Conservation (phyloP, 495 filamentous ascomycete genomes). For the Aspergillus cavernicola region DNA sequence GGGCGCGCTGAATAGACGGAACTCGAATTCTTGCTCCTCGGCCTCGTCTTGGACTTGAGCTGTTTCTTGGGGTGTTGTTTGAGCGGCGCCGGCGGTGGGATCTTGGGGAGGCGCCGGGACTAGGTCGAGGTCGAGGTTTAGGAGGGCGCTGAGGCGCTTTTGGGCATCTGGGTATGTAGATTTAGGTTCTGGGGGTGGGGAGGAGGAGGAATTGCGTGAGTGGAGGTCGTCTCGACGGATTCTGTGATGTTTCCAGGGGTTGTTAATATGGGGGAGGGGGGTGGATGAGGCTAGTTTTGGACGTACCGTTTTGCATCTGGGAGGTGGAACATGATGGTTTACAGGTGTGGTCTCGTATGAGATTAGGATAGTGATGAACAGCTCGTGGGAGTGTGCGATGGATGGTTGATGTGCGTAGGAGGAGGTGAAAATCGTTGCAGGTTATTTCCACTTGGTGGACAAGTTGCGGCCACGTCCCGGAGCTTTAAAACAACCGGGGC, state of each 20-base stretch:
- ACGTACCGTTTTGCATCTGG: constrained; percentile 41
- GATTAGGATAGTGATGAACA: neutral
- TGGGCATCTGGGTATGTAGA: constrained; percentile 31
- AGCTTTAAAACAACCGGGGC: neutral
- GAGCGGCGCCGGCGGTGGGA: neutral
- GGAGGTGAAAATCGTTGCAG: constrained; percentile 1
- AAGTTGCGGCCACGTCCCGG: constrained; percentile 7
- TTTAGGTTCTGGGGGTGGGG: constrained; percentile 28
- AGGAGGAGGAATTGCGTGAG: constrained; percentile 28
- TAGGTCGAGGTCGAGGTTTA: constrained; percentile 36
- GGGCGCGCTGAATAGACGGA: constrained; percentile 43
- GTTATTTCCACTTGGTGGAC: neutral
- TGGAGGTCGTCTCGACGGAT: constrained; percentile 43
- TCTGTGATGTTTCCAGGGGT: constrained; percentile 19
- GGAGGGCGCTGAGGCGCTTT: constrained; percentile 35
- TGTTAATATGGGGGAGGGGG: constrained; percentile 1
- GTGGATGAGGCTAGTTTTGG: neutral
- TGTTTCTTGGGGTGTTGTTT: neutral
- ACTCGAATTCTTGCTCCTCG: constrained; percentile 47
- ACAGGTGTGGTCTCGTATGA: neutral
- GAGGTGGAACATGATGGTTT: constrained; percentile 37
- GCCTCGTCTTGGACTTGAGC: constrained; percentile 22
- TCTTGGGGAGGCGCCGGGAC: constrained; percentile 14
- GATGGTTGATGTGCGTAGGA: neutral
- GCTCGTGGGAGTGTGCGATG: neutral